These are phyloP conservation scores for Hymenoscyphus fructigenus DNA, from an alignment of 2,329 filamentous ascomycete genomes.

Conservation along the genomic window DNA sequence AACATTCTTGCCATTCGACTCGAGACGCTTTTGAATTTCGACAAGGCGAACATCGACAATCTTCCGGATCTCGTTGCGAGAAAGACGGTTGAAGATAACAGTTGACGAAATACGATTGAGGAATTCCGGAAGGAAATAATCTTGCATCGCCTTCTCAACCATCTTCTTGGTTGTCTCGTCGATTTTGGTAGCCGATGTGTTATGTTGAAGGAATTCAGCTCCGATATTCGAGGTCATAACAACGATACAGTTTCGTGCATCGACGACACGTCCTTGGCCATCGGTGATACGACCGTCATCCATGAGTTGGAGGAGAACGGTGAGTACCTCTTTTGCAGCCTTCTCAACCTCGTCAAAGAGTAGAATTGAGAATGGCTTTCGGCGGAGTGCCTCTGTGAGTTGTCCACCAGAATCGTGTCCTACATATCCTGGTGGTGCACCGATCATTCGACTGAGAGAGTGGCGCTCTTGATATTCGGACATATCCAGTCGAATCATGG, in stretches of 20 bases:
- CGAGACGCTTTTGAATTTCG: conserved; percentile 92
- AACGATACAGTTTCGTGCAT: conserved; percentile 97
- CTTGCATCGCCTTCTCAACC: conserved; percentile 85
- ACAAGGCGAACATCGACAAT: conserved; percentile 87
- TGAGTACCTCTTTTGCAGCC: conserved; percentile 95
- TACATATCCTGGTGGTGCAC: conserved; percentile 93
- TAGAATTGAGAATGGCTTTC: conserved; percentile 94
- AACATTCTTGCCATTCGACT: conserved; percentile 81
- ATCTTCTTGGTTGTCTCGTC: conserved; percentile 83
- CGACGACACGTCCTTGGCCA: conserved; percentile 90
- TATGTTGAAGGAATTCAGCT: conserved; percentile 86
- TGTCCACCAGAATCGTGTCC: conserved; percentile 95
- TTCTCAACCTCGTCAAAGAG: conserved; percentile 99
- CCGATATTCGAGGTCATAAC: conserved; percentile 99
- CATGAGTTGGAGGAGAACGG: conserved; percentile 98
- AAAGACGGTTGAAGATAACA: conserved; percentile 98
- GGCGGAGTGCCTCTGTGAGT: conserved; percentile 88
- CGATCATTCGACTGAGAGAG: conserved; percentile 94
- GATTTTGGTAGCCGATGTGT: conserved; percentile 74
- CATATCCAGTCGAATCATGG: conserved; percentile 99
- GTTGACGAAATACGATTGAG: conserved; percentile 95
- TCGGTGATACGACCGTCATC: conserved; percentile 98
- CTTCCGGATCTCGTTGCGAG: conserved; percentile 82
- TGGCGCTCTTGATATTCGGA: conserved; percentile 99
- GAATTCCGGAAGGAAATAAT: conserved; percentile 98